phyloP scores from a whole-genome alignment of 2,329 filamentous ascomycete species.

The Trichophyton mentagrophytes region DNA sequence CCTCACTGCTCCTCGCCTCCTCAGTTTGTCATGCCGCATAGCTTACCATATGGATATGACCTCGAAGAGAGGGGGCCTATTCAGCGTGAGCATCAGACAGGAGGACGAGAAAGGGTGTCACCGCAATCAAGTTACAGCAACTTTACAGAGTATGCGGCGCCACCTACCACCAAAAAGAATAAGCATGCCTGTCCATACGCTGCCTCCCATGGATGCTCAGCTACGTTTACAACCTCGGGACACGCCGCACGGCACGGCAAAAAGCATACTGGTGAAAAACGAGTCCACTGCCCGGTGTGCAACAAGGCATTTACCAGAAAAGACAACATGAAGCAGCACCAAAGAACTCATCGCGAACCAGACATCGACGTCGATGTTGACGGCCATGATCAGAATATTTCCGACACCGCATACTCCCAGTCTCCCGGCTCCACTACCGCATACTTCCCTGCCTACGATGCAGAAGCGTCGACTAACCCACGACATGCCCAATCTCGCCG shows the following conservation, averaged over 20 bases:
- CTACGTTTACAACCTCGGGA: constrained; percentile 55
- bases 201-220: constrained; percentile 44
- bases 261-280: constrained; percentile 57
- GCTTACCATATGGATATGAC: background rate
- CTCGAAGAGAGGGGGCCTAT: background rate
- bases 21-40: background rate
- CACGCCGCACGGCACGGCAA: constrained; percentile 56
- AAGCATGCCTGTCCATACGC: constrained; percentile 54
- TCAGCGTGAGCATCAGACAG: background rate
- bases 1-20: background rate
- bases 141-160: constrained; percentile 16
- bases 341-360: constrained; percentile 42
- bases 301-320: constrained; percentile 57
- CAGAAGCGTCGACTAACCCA: constrained; percentile 1
- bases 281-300: constrained; percentile 54
- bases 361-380: constrained; percentile 20
- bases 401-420: background rate
- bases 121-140: constrained; percentile 18
- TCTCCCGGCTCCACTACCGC: background rate
- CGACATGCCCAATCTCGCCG: background rate
- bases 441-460: background rate
- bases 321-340: constrained; percentile 59
- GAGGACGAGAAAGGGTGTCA: constrained; percentile 19
- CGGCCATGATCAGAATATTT: background rate
- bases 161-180: constrained; percentile 40